A percentile compares a stretch with the other conserved stretches of the same genome.
Conservation (phyloP, 2,329 filamentous ascomycete species). For the Metarhizium guizhouense region DNA sequence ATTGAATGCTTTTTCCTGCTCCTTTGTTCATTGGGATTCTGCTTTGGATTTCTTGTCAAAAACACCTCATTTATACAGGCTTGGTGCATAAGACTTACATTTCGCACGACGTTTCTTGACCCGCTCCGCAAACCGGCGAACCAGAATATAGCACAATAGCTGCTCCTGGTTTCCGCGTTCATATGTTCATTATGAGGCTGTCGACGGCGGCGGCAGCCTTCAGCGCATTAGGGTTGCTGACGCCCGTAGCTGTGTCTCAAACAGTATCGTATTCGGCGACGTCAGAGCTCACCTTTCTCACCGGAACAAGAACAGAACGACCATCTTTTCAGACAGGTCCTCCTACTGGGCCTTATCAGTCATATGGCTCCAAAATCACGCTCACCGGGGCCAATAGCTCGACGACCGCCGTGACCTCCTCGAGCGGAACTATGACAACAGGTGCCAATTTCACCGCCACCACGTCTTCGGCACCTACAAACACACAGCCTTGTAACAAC, state of each 20-base stretch:
- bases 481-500: slow-evolving; percentile 74
- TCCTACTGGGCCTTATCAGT: slow-evolving; percentile 36
- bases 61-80: no score
- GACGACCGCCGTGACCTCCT: slow-evolving; percentile 22
- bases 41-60: not conserved
- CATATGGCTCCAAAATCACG: slow-evolving; percentile 33
- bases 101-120: not conserved
- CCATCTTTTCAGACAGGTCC: slow-evolving; percentile 29
- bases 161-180: not conserved
- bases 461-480: slow-evolving; percentile 40
- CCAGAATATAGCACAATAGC: no score
- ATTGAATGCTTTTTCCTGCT: not conserved
- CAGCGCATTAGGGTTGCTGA: slow-evolving; percentile 13
- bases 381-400: slow-evolving; percentile 26
- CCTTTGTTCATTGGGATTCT: not conserved
- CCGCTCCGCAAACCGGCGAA: no score
- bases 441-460: slow-evolving; percentile 31
- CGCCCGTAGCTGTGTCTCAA: slow-evolving; percentile 14
- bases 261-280: slow-evolving; percentile 22
- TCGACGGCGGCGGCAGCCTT: slow-evolving; percentile 4
- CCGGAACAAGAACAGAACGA: slow-evolving; percentile 26
- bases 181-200: slow-evolving; percentile 15
- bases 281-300: slow-evolving; percentile 26
- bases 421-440: slow-evolving; percentile 25
- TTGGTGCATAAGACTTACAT: no score